Evolutionary conservation across 2,329 filamentous ascomycete genomes (phyloP).

Genomic region (Gremmenia infestans): DNA sequence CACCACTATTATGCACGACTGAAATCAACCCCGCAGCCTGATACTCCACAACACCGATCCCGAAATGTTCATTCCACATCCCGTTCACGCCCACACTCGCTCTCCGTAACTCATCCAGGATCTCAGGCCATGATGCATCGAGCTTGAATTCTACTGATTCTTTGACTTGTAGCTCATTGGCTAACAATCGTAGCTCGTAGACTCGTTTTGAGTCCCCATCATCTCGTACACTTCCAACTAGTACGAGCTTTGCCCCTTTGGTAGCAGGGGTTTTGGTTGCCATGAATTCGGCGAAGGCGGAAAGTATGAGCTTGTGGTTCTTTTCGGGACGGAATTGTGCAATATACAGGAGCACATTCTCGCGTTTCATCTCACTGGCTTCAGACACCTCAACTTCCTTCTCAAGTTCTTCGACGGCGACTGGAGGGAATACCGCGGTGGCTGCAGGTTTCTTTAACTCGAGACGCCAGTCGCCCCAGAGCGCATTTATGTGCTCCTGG

Average conservation of each 20-base stretch:
- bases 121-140: conserved; percentile 83
- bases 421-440: conserved; percentile 83
- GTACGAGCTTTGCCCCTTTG: conserved; percentile 61
- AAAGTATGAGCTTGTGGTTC: conserved; percentile 83
- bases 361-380: conserved; percentile 62
- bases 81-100: conserved; percentile 87
- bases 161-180: conserved; percentile 80
- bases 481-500: conserved; percentile 68
- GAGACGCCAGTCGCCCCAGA: conserved; percentile 65
- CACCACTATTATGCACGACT: conserved; percentile 89
- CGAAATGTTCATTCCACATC: conserved; percentile 99
- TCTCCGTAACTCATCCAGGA: conserved; percentile 71
- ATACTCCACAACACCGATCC: conserved; percentile 97
- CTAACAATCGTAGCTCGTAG: conserved; percentile 80
- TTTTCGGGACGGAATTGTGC: conserved; percentile 97
- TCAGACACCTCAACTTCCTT: conserved; percentile 66
- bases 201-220: conserved; percentile 75
- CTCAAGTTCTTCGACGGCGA: conserved; percentile 81
- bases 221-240: conserved; percentile 90
- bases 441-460: conserved; percentile 44
- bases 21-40: conserved; percentile 90
- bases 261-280: conserved; percentile 48
- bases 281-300: conserved; percentile 76
- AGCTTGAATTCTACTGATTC: conserved; percentile 82
- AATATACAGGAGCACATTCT: conserved; percentile 80